Evolutionary conservation across 2,329 filamentous ascomycete genomes (phyloP).

Genomic region (Cladophialophora yegresii): DNA sequence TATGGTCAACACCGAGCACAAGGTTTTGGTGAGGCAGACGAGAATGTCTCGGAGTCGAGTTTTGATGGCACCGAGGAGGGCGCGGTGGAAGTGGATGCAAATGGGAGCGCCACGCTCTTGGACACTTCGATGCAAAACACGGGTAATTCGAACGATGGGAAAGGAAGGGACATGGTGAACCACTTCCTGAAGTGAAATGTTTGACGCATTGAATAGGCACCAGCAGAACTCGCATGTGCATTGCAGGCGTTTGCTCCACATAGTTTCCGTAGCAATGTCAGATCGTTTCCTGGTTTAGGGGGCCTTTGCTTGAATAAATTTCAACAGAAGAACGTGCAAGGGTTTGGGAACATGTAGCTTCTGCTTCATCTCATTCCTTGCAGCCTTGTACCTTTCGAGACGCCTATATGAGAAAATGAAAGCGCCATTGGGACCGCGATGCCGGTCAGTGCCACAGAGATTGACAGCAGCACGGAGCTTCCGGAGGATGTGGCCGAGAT

Average conservation of each 20-base stretch:
- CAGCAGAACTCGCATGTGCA: background rate
- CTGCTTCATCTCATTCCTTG: constrained; percentile 53
- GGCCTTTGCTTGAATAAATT: background rate
- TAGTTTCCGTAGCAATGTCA: background rate
- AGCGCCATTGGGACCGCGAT: constrained; percentile 65
- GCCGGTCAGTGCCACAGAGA: constrained; percentile 65
- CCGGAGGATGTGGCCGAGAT: constrained; percentile 58
- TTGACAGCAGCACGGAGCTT: constrained; percentile 63
- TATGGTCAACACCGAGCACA: background rate
- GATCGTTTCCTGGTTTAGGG: background rate
- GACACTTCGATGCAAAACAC: background rate
- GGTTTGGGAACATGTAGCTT: background rate
- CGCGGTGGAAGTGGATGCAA: background rate
- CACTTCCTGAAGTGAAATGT: constrained; percentile 6
- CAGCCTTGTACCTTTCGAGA: constrained; percentile 55
- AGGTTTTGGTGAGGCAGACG: constrained; percentile 20
- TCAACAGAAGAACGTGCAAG: background rate
- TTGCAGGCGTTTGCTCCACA: background rate
- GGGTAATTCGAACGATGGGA: constrained; percentile 11
- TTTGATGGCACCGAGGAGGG: background rate
- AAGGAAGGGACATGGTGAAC: constrained; percentile 15
- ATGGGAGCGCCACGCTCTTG: background rate
- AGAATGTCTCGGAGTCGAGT: background rate
- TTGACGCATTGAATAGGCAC: background rate
- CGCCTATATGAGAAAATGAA: constrained; percentile 60